A percentile compares a stretch with the other conserved stretches of the same genome.
Evolutionary conservation across 768 basidiomycete genomes (phyloP).

Genomic region (Xerocomellus chrysenteron): DNA sequence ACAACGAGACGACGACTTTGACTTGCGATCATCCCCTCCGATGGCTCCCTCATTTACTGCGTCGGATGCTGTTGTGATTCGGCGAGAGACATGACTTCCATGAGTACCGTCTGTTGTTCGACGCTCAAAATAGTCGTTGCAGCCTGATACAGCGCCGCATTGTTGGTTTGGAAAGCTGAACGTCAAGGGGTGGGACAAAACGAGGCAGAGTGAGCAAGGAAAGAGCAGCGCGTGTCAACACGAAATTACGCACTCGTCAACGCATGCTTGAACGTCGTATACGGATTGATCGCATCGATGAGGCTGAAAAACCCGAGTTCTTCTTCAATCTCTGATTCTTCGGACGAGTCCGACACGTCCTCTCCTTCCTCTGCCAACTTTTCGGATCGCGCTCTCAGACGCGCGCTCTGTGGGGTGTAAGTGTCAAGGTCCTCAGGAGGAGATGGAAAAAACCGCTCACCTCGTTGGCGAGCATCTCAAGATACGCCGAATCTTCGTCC

Average conservation of each 20-base stretch:
- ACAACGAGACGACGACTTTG: not conserved
- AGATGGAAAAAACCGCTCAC: constrained; percentile 36
- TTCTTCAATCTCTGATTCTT: constrained; percentile 68
- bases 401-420: constrained; percentile 53
- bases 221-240: not conserved
- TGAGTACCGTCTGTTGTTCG: constrained; percentile 77
- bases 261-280: constrained; percentile 74
- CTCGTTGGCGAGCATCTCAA: constrained; percentile 84
- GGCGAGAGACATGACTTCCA: constrained; percentile 81
- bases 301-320: constrained; percentile 86
- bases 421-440: not conserved
- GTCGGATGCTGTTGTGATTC: constrained; percentile 35
- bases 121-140: constrained; percentile 69
- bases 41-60: constrained; percentile 1
- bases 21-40: too few species aligned
- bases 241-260: constrained; percentile 53
- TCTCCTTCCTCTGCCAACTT: constrained; percentile 30
- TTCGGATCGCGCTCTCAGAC: constrained; percentile 64
- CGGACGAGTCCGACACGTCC: constrained; percentile 41
- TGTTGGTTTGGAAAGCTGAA: constrained; percentile 66
- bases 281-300: constrained; percentile 76
- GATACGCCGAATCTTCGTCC: constrained; percentile 87
- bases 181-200: not conserved
- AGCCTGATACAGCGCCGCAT: constrained; percentile 61
- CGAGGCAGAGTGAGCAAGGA: not conserved